Evolutionary conservation across 805 yeast species (phyloP).

Genomic region (Saccharomycodes ludwigii): DNA sequence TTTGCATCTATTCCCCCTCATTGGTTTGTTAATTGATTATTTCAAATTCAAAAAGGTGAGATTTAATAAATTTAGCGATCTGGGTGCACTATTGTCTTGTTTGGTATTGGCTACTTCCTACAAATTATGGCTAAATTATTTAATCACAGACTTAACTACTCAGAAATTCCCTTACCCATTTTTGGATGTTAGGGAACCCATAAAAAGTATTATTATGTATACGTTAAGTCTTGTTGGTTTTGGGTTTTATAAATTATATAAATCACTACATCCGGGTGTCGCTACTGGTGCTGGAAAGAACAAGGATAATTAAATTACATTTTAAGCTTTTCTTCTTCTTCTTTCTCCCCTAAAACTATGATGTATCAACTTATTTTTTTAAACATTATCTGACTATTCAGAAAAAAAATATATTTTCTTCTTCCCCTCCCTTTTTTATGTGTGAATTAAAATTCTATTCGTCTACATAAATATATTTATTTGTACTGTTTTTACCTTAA

Average conservation of each 20-base stretch:
- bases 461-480: too few species aligned
- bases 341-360: too few species aligned
- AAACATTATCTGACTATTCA: too few species aligned
- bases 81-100: too few species aligned
- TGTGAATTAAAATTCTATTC: too few species aligned
- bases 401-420: too few species aligned
- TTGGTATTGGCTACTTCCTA: slow-evolving; percentile 32
- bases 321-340: too few species aligned
- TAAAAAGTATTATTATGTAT: slow-evolving; percentile 36
- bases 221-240: slow-evolving; percentile 30
- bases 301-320: too few species aligned
- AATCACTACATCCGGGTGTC: slow-evolving; percentile 14
- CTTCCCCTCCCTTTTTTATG: too few species aligned
- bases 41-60: slow-evolving; percentile 38
- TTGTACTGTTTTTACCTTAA: too few species aligned
- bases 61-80: too few species aligned
- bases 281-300: not conserved
- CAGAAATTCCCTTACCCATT: slow-evolving; percentile 59
- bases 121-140: slow-evolving; percentile 37
- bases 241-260: slow-evolving; percentile 19
- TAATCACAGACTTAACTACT: slow-evolving; percentile 34
- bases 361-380: too few species aligned
- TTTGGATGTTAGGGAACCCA: slow-evolving; percentile 37
- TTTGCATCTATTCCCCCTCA: slow-evolving; percentile 48
- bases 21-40: slow-evolving; percentile 41